Percentiles rank a stretch among this genome's conserved stretches.
These are phyloP conservation scores for Hymenoscyphus occultus DNA, from an alignment of 2,329 filamentous ascomycete genomes.

Conservation along the genomic window DNA sequence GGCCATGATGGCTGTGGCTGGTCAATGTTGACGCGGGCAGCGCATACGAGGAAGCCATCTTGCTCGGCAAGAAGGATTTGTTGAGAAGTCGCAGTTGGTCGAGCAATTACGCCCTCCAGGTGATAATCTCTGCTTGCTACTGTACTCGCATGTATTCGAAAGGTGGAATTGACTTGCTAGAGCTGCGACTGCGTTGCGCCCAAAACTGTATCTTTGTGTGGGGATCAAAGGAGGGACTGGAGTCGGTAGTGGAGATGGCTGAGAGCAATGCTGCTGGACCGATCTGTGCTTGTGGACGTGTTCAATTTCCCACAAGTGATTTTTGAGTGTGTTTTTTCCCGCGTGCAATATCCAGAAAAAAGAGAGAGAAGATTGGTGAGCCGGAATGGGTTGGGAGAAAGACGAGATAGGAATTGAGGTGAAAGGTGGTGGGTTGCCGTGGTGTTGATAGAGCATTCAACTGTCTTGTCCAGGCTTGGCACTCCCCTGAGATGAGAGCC, in stretches of 20 bases:
- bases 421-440: not conserved
- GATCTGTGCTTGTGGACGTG: not conserved
- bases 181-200: slow-evolving; percentile 8
- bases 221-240: not conserved
- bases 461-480: not conserved
- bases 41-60: slow-evolving; percentile 37
- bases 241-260: not conserved
- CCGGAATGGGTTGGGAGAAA: not conserved
- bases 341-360: not conserved
- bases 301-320: not conserved
- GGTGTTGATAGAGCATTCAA: not conserved
- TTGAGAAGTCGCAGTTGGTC: not conserved
- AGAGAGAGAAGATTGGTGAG: not conserved
- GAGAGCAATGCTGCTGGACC: not conserved
- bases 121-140: not conserved
- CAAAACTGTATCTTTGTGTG: not conserved
- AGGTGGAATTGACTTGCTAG: not conserved
- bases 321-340: not conserved
- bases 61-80: slow-evolving; percentile 12
- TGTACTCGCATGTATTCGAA: slow-evolving; percentile 18
- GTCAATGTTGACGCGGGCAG: slow-evolving; percentile 33
- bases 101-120: slow-evolving; percentile 25
- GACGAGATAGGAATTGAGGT: not conserved
- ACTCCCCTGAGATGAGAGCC: not conserved
- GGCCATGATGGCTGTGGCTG: slow-evolving; percentile 33